Conservation (phyloP, 768 basidiomycete species). For the Podaxis sp. region DNA sequence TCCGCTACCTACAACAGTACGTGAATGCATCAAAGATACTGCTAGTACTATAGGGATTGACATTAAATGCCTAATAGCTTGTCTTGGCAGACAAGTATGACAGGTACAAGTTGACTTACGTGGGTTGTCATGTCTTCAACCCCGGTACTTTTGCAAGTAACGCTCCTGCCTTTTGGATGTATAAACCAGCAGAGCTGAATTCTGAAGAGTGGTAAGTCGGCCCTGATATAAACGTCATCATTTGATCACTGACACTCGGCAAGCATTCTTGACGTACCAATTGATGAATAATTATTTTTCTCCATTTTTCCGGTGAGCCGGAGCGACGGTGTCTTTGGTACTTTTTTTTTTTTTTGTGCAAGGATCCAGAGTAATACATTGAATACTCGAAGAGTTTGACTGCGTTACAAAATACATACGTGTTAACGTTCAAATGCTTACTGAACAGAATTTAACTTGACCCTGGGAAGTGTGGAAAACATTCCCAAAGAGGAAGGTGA, state of each 20-base stretch:
- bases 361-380: background rate
- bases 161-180: conserved; percentile 84
- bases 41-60: background rate
- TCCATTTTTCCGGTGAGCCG: background rate
- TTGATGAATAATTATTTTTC: background rate
- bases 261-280: conserved; percentile 7
- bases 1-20: conserved; percentile 87
- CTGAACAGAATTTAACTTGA: background rate
- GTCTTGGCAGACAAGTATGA: conserved; percentile 96
- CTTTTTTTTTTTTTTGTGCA: background rate
- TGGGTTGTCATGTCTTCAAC: conserved; percentile 98
- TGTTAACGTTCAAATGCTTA: background rate
- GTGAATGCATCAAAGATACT: conserved; percentile 20
- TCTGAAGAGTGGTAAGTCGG: conserved; percentile 78
- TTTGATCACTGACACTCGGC: background rate
- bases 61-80: conserved; percentile 44
- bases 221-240: background rate
- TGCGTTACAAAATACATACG: background rate
- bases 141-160: conserved; percentile 89
- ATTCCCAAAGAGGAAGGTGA: conserved; percentile 5
- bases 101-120: conserved; percentile 93
- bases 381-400: background rate
- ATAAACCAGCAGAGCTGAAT: conserved; percentile 78
- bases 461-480: background rate
- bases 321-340: background rate